Conservation (phyloP, 371 early-diverging fungal species). For the Mucor irregularis region DNA sequence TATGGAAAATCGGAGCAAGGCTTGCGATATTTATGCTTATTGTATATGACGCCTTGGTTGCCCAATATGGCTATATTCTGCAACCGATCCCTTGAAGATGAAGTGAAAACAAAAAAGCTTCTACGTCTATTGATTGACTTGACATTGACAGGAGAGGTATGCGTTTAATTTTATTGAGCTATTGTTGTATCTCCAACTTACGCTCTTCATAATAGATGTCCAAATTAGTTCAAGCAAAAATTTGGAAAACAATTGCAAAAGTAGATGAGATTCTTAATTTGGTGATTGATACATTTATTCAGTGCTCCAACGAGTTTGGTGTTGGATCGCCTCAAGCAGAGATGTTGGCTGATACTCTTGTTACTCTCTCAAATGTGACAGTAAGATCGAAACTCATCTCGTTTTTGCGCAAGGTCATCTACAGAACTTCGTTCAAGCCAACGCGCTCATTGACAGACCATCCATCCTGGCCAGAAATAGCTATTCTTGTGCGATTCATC, state of each 20-base stretch:
- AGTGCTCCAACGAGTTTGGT: conserved; percentile 75
- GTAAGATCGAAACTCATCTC: conserved; percentile 77
- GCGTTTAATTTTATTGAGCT: neutral
- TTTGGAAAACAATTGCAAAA: conserved; percentile 78
- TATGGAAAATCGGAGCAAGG: conserved; percentile 72
- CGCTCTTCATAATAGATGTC: conserved; percentile 49
- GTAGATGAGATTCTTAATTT: conserved; percentile 77
- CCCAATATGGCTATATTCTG: conserved; percentile 69
- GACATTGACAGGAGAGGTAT: conserved; percentile 76
- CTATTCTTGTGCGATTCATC: conserved; percentile 80
- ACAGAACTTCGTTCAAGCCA: conserved; percentile 68
- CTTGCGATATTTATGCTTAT: conserved; percentile 72
- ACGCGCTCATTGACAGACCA: conserved; percentile 73
- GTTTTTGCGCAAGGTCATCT: conserved; percentile 64
- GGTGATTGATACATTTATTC: conserved; percentile 75
- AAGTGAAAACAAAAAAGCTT: conserved; percentile 67
- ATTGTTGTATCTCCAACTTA: neutral
- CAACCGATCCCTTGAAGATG: conserved; percentile 35
- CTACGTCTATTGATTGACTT: conserved; percentile 73
- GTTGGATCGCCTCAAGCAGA: conserved; percentile 78
- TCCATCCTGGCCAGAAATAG: conserved; percentile 82
- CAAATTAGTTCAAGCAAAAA: conserved; percentile 73
- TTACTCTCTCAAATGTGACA: conserved; percentile 75
- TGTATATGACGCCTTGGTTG: conserved; percentile 90
- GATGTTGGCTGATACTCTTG: conserved; percentile 78